phyloP scores from a whole-genome alignment of 2,329 filamentous ascomycete species.

The Xylaria hypoxylon region DNA sequence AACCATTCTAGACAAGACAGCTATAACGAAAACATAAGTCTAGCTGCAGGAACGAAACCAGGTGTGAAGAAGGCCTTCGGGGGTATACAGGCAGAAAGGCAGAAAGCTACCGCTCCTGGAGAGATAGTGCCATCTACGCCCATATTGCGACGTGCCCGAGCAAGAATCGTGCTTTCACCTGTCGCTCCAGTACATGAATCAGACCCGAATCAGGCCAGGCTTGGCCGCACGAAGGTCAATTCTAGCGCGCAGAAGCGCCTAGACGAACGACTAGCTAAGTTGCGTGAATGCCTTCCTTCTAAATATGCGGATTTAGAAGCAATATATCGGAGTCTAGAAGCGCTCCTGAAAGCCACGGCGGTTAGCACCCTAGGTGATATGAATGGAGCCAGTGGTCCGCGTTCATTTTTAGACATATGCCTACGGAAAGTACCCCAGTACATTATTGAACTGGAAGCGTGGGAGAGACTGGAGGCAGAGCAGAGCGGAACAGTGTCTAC shows the following conservation, averaged over 20 bases:
- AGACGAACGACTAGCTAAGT: constrained; percentile 51
- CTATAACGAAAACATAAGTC: constrained; percentile 7
- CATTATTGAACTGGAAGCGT: constrained; percentile 58
- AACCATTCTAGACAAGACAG: constrained; percentile 5
- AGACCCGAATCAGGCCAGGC: constrained; percentile 9
- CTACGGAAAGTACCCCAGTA: constrained; percentile 62
- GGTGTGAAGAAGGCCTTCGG: constrained; percentile 39
- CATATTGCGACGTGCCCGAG: constrained; percentile 48
- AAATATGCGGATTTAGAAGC: constrained; percentile 57
- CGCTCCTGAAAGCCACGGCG: constrained; percentile 57
- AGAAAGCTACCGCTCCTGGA: constrained; percentile 35
- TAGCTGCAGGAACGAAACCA: constrained; percentile 16
- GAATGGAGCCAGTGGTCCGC: constrained; percentile 46
- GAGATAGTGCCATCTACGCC: constrained; percentile 49
- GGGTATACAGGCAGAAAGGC: constrained; percentile 31
- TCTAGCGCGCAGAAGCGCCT: constrained; percentile 42
- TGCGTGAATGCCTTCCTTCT: constrained; percentile 50
- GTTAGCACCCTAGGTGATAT: constrained; percentile 21
- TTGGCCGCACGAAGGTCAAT: constrained; percentile 28
- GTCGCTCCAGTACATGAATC: constrained; percentile 13
- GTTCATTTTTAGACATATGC: constrained; percentile 62
- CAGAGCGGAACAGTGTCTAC: constrained; percentile 53
- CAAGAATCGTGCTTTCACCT: constrained; percentile 44
- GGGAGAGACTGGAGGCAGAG: constrained; percentile 55
- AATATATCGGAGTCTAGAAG: constrained; percentile 59